Conservation (phyloP, 805 yeast species). For the Wickerhamia fluorescens region DNA sequence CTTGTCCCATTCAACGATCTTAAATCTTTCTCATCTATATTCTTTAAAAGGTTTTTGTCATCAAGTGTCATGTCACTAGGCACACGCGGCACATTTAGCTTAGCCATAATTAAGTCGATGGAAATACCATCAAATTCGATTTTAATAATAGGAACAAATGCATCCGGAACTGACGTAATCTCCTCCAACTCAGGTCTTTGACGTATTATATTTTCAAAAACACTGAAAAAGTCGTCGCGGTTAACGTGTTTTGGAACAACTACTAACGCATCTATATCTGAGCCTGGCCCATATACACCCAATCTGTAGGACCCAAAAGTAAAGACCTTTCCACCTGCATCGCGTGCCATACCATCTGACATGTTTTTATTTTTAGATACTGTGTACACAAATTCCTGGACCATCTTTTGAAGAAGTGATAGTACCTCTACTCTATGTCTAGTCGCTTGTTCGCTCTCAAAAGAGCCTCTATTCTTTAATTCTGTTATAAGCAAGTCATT, state of each 20-base stretch:
- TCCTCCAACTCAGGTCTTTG: conserved; percentile 80
- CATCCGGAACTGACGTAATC: conserved; percentile 90
- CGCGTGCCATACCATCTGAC: conserved; percentile 96
- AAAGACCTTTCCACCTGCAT: conserved; percentile 97
- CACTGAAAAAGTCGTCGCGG: conserved; percentile 81
- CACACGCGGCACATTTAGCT: conserved; percentile 75
- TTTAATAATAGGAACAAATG: conserved; percentile 94
- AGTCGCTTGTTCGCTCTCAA: conserved; percentile 82
- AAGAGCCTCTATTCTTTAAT: conserved; percentile 75
- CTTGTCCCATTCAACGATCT: conserved; percentile 93
- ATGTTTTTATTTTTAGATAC: conserved; percentile 80
- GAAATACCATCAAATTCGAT: conserved; percentile 86
- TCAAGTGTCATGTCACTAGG: conserved; percentile 68
- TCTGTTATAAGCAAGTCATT: conserved; percentile 76
- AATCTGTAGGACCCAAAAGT: conserved; percentile 91
- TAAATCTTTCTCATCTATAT: conserved; percentile 85
- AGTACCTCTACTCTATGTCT: conserved; percentile 73
- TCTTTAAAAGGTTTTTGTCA: conserved; percentile 78
- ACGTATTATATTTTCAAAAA: conserved; percentile 64
- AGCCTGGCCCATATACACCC: conserved; percentile 97
- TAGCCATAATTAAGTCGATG: conserved; percentile 84
- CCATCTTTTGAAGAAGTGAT: conserved; percentile 60
- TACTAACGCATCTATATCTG: conserved; percentile 94
- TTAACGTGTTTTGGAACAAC: conserved; percentile 95
- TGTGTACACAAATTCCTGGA: conserved; percentile 73